Percentiles rank a stretch among this genome's conserved stretches.
Evolutionary conservation across 441 rosid species (phyloP).

Genomic region (Populus hybrid): DNA sequence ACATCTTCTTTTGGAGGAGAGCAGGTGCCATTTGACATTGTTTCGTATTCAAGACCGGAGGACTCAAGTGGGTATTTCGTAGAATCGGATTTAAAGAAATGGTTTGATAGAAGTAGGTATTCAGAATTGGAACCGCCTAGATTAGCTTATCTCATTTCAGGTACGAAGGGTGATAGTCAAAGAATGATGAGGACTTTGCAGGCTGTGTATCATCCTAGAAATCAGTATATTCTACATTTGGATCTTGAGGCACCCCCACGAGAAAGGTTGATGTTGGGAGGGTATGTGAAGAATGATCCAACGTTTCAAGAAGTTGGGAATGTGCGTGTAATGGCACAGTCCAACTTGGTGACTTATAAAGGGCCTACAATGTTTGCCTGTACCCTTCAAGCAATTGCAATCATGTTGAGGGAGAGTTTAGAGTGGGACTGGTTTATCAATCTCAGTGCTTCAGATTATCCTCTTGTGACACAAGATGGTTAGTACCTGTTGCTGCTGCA

Average conservation of each 20-base stretch:
- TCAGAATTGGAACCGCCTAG: slow-evolving; percentile 57
- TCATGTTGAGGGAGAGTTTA: slow-evolving; percentile 76
- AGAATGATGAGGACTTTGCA: slow-evolving; percentile 97
- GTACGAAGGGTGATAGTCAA: slow-evolving; percentile 89
- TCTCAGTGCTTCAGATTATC: slow-evolving; percentile 95
- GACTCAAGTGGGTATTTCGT: slow-evolving; percentile 64
- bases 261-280: slow-evolving; percentile 74
- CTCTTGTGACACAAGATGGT: slow-evolving; percentile 96
- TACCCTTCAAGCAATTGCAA: slow-evolving; percentile 90
- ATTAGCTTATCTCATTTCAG: slow-evolving; percentile 89
- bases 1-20: slow-evolving; percentile 46
- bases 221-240: slow-evolving; percentile 89
- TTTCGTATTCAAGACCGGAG: slow-evolving; percentile 42
- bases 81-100: slow-evolving; percentile 57
- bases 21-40: slow-evolving; percentile 46
- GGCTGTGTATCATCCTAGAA: slow-evolving; percentile 95
- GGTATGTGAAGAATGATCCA: slow-evolving; percentile 67
- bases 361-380: slow-evolving; percentile 96
- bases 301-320: slow-evolving; percentile 73
- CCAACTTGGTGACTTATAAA: slow-evolving; percentile 89
- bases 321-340: slow-evolving; percentile 86
- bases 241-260: slow-evolving; percentile 96
- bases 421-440: slow-evolving; percentile 98
- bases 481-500: slow-evolving; percentile 28
- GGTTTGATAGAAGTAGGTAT: slow-evolving; percentile 27